These are phyloP conservation scores for Dendrocalamus latiflorus DNA, from an alignment of 202 grass and related monocot genomes.

Conservation along the genomic window DNA sequence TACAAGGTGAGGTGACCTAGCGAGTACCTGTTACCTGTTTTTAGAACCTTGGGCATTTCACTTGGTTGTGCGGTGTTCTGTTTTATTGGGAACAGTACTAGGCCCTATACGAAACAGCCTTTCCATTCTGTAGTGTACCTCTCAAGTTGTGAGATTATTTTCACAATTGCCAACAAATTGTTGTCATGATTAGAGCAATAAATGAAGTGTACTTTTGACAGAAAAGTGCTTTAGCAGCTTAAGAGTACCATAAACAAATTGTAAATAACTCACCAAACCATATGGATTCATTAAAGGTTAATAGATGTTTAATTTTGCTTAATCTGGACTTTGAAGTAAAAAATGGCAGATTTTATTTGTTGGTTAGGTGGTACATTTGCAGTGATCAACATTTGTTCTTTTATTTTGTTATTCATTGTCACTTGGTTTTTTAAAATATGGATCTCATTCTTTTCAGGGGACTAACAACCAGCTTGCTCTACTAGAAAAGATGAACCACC, in stretches of 20 bases:
- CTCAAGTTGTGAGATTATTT: not conserved
- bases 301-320: not conserved
- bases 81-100: not conserved
- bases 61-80: not conserved
- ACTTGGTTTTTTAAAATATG: not conserved
- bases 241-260: not conserved
- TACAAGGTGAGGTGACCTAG: too few species aligned
- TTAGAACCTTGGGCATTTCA: not conserved
- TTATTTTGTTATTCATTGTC: not conserved
- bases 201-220: not conserved
- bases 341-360: not conserved
- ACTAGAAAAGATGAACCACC: slow-evolving; percentile 80
- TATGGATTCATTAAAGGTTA: not conserved
- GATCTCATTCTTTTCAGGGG: slow-evolving; percentile 44
- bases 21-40: too few species aligned
- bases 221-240: not conserved
- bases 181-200: not conserved
- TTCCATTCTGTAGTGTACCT: not conserved
- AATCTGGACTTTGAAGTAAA: not conserved
- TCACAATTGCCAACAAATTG: not conserved
- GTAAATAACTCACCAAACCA: not conserved
- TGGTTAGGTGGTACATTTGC: not conserved
- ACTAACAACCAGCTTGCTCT: slow-evolving; percentile 70
- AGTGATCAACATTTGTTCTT: not conserved
- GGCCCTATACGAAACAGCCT: not conserved